A percentile compares a stretch with the other conserved stretches of the same genome.
Evolutionary conservation across 352 stramenopile species (phyloP).

Genomic region (Globisporangium perplexum): DNA sequence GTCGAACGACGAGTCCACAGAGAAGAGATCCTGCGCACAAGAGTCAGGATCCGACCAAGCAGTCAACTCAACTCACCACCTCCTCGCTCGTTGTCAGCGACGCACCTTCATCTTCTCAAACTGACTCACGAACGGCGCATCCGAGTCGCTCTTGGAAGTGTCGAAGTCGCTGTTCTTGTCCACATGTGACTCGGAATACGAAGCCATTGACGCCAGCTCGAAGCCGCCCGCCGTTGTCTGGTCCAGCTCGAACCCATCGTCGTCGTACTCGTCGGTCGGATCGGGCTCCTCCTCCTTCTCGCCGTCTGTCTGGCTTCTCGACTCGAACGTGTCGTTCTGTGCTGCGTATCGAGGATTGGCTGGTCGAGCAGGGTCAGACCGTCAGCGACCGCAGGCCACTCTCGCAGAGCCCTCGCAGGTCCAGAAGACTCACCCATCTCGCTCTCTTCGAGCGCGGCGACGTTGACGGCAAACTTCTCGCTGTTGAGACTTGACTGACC

Average conservation of each 20-base stretch:
- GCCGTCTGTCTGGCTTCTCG: conserved; percentile 2
- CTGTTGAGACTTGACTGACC: conserved; percentile 65
- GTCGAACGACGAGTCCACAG: conserved; percentile 17
- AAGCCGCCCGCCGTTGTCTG: conserved; percentile 28
- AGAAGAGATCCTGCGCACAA: conserved; percentile 19
- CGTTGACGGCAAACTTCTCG: conserved; percentile 69
- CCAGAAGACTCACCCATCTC: conserved; percentile 23
- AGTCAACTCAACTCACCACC: background rate
- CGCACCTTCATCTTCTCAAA: conserved; percentile 39
- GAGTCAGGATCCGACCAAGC: background rate
- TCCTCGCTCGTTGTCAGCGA: too few species aligned
- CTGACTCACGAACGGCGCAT: conserved; percentile 20
- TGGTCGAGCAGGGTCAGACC: background rate
- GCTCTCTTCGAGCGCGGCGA: conserved; percentile 43
- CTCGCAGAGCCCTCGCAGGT: background rate
- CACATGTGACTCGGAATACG: conserved; percentile 1
- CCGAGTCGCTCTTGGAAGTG: conserved; percentile 6
- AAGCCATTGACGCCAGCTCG: conserved; percentile 1
- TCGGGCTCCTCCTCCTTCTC: conserved; percentile 12
- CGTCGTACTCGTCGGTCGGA: conserved; percentile 37
- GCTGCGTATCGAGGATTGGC: conserved; percentile 11
- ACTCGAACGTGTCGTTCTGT: conserved; percentile 4
- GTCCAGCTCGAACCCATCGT: conserved; percentile 65
- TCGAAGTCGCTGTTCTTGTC: background rate
- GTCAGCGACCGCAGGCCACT: background rate